These are phyloP conservation scores for Talaromyces sp. DNA, from an alignment of 2,329 filamentous ascomycete genomes.

Conservation along the genomic window DNA sequence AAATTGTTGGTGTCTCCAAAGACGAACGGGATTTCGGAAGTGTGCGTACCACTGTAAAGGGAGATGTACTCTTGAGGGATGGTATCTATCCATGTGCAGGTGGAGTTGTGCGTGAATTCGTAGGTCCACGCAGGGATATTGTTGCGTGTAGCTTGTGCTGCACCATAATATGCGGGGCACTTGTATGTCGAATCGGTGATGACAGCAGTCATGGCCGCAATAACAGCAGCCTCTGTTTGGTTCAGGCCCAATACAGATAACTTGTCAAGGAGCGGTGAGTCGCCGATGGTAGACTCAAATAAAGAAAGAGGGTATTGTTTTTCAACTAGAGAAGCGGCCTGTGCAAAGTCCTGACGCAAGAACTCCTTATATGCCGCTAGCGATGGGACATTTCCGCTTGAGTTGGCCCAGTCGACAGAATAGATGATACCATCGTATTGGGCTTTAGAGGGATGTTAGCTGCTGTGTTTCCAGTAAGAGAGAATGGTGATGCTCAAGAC, in stretches of 20 bases:
- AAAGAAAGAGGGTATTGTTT: constrained; percentile 20
- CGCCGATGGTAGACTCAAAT: constrained; percentile 12
- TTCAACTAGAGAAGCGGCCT: constrained; percentile 18
- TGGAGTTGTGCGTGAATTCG: constrained; percentile 22
- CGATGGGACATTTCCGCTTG: constrained; percentile 5
- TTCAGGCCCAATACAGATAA: neutral
- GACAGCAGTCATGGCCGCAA: constrained; percentile 19
- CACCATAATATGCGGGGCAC: constrained; percentile 21
- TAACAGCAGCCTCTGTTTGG: constrained; percentile 7
- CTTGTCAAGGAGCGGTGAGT: neutral
- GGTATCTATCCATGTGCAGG: constrained; percentile 22
- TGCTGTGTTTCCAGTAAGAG: neutral
- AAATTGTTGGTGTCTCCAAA: constrained; percentile 20
- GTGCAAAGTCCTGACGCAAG: constrained; percentile 22
- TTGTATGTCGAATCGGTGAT: constrained; percentile 18
- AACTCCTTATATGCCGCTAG: constrained; percentile 20
- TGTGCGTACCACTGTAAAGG: constrained; percentile 18
- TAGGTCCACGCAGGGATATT: constrained; percentile 23
- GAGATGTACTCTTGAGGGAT: constrained; percentile 6
- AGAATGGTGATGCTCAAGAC: neutral
- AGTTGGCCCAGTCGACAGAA: neutral
- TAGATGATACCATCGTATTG: constrained; percentile 9
- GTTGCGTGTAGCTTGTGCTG: constrained; percentile 13
- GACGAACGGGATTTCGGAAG: constrained; percentile 17
- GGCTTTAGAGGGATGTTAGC: neutral